Percentiles rank a stretch among this genome's conserved stretches.
Conservation (phyloP, 1,284 basidiomycete genomes). For the Heterobasidion annosum region DNA sequence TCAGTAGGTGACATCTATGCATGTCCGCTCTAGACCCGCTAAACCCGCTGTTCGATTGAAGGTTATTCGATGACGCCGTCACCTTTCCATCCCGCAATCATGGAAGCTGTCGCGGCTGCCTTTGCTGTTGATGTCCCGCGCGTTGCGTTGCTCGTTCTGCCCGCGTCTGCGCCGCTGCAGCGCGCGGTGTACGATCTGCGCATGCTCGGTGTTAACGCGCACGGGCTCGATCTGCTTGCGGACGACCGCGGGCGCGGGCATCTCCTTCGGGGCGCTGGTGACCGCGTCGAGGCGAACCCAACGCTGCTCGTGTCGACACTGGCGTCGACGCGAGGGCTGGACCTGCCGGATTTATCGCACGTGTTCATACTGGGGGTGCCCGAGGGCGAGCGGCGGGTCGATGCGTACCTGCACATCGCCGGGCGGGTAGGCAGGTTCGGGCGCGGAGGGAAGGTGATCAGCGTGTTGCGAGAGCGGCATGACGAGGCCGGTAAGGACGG, state of each 20-base stretch:
- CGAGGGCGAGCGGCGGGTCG: conserved; percentile 34
- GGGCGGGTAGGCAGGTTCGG: conserved; percentile 74
- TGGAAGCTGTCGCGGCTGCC: conserved; percentile 61
- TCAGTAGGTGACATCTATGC: conserved; percentile 1
- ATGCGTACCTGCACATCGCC: conserved; percentile 60
- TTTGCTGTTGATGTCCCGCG: conserved; percentile 68
- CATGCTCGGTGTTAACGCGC: conserved; percentile 59
- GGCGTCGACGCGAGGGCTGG: conserved; percentile 61
- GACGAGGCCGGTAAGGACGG: conserved; percentile 19
- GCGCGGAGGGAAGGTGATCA: conserved; percentile 52
- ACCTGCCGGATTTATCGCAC: conserved; percentile 61
- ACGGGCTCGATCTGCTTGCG: conserved; percentile 42
- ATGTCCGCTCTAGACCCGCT: too few species aligned
- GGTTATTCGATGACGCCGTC: conserved; percentile 36
- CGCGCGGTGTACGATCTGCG: conserved; percentile 56
- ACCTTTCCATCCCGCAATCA: conserved; percentile 39
- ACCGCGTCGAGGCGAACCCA: conserved; percentile 36
- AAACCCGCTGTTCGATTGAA: conserved; percentile 13
- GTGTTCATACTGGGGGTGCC: conserved; percentile 64
- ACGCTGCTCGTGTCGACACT: conserved; percentile 58
- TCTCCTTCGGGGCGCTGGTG: conserved; percentile 26
- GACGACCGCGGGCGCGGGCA: conserved; percentile 32
- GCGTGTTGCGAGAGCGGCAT: conserved; percentile 31
- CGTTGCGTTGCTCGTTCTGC: conserved; percentile 57
- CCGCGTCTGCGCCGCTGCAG: conserved; percentile 46